These are phyloP conservation scores for Nicotiana attenuata DNA, from an alignment of 257 asterid species.

Conservation along the genomic window DNA sequence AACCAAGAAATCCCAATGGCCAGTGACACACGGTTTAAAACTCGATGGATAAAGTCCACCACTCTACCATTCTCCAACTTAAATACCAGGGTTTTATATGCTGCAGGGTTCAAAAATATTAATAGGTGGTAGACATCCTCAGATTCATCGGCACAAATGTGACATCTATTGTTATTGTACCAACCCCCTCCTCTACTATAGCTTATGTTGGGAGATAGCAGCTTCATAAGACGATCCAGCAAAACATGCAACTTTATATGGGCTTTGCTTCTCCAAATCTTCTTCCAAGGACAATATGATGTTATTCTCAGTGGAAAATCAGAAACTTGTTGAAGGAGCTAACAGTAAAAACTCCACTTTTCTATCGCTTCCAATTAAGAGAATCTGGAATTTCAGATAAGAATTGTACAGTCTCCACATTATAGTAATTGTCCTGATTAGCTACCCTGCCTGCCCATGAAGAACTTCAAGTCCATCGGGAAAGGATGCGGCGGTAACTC, in stretches of 20 bases:
- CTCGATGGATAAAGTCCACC: background rate
- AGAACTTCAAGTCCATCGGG: background rate
- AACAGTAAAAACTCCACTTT: background rate
- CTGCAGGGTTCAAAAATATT: background rate
- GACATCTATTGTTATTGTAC: background rate
- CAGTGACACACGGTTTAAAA: background rate
- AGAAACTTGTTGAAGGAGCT: background rate
- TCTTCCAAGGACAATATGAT: background rate
- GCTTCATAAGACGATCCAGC: background rate
- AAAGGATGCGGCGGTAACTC: background rate
- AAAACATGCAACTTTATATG: background rate
- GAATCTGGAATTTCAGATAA: background rate
- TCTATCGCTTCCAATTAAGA: background rate
- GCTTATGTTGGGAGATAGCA: background rate
- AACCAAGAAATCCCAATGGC: background rate
- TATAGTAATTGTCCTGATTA: background rate
- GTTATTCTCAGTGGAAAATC: background rate
- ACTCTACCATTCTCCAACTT: background rate
- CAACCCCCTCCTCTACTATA: background rate
- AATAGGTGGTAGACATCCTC: background rate
- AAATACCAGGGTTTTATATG: background rate
- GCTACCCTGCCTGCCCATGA: background rate
- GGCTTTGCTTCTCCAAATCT: constrained; percentile 4
- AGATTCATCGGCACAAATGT: background rate
- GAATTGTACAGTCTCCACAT: background rate